Evolutionary conservation across 2,329 filamentous ascomycete species (phyloP).

Genomic region (Dryadomyces sulphureus): DNA sequence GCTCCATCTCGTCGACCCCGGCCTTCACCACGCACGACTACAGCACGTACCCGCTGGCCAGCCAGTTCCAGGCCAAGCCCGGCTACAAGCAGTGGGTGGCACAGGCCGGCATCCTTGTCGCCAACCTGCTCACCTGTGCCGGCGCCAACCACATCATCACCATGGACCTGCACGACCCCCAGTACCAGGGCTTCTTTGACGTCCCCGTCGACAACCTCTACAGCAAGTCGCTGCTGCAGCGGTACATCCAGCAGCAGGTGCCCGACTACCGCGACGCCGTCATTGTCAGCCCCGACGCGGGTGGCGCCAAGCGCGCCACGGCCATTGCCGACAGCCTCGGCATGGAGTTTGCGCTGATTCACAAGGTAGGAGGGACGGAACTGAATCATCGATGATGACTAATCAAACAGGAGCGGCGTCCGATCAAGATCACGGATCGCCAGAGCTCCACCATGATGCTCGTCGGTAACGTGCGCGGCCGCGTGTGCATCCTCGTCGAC

Average conservation of each 20-base stretch:
- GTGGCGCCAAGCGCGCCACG: conserved; percentile 89
- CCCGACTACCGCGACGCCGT: conserved; percentile 75
- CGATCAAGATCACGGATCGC: conserved; percentile 58
- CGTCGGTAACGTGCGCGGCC: conserved; percentile 57
- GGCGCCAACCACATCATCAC: conserved; percentile 96
- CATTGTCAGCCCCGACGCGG: conserved; percentile 90
- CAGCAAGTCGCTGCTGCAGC: conserved; percentile 58
- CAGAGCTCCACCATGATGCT: conserved; percentile 77
- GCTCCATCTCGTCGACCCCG: conserved; percentile 25
- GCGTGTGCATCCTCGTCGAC: conserved; percentile 77
- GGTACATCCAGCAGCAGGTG: conserved; percentile 66
- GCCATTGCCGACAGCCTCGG: conserved; percentile 86
- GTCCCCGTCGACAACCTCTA: conserved; percentile 98
- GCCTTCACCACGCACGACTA: conserved; percentile 51
- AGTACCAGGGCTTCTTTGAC: conserved; percentile 98
- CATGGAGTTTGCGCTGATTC: conserved; percentile 93
- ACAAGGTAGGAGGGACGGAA: conserved; percentile 52
- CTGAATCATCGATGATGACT: not conserved
- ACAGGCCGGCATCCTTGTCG: conserved; percentile 87
- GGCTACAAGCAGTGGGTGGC: conserved; percentile 99
- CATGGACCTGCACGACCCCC: conserved; percentile 84
- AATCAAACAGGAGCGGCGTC: conserved; percentile 28
- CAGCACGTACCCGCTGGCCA: conserved; percentile 40
- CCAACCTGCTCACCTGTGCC: conserved; percentile 86
- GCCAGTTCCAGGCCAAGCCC: conserved; percentile 60